Evolutionary conservation across 305 asterid species (phyloP).

Genomic region (Ajuga reptans): DNA sequence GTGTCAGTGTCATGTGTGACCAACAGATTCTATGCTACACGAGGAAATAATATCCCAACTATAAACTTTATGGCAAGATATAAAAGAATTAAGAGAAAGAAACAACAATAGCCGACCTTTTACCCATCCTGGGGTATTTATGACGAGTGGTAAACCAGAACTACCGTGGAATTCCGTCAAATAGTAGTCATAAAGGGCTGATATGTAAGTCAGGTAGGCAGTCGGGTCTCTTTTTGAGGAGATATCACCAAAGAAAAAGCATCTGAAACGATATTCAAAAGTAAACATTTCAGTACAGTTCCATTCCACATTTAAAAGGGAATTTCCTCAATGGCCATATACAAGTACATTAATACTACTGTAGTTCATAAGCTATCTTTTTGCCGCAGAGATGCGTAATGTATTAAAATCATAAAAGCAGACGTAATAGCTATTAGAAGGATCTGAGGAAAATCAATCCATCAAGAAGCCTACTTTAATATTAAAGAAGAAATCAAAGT

Average conservation of each 20-base stretch:
- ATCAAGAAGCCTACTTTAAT: not conserved
- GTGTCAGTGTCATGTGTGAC: not conserved
- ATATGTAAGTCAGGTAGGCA: conserved; percentile 51
- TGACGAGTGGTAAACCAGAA: conserved; percentile 63
- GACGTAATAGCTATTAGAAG: not conserved
- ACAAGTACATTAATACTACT: not conserved
- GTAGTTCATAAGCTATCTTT: not conserved
- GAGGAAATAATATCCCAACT: not conserved
- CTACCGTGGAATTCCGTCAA: conserved; percentile 28
- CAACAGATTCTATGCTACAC: not conserved
- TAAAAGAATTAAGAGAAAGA: conserved; percentile 12
- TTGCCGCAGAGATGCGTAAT: not conserved
- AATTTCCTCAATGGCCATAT: not conserved
- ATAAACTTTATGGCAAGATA: not conserved
- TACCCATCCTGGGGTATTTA: conserved; percentile 97
- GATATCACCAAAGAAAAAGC: conserved; percentile 86
- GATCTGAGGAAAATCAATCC: not conserved
- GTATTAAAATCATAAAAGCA: not conserved
- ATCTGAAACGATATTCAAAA: conserved; percentile 43
- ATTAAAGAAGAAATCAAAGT: not conserved
- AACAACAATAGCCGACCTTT: conserved; percentile 46
- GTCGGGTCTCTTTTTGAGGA: conserved; percentile 82
- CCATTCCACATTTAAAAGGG: conserved; percentile 2
- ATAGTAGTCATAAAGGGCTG: conserved; percentile 61
- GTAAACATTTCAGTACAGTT: conserved; percentile 16